These are phyloP conservation scores for Actinomucor elegans DNA, from an alignment of 371 early-diverging fungal genomes.

Conservation along the genomic window DNA sequence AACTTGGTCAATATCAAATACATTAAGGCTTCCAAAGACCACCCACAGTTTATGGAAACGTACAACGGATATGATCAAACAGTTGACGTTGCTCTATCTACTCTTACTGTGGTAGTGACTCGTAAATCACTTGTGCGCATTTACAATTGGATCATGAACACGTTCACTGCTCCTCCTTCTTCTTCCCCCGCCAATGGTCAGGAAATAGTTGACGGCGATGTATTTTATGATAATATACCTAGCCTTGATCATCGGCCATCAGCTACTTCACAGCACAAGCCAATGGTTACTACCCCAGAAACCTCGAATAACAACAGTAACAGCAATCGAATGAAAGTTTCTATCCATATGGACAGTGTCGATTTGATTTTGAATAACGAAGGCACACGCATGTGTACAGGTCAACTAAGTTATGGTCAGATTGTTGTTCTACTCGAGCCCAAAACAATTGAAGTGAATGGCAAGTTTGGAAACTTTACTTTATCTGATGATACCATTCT, in stretches of 20 bases:
- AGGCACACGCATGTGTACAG: slow-evolving; percentile 60
- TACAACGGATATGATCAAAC: slow-evolving; percentile 68
- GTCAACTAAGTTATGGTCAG: slow-evolving; percentile 59
- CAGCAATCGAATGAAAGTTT: slow-evolving; percentile 56
- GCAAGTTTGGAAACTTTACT: slow-evolving; percentile 72
- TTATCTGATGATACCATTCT: slow-evolving; percentile 57
- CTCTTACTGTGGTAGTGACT: slow-evolving; percentile 69
- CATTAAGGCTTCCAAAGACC: slow-evolving; percentile 51
- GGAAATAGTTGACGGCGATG: slow-evolving; percentile 1
- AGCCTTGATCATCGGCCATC: background rate
- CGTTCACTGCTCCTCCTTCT: slow-evolving; percentile 55
- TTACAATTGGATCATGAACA: slow-evolving; percentile 77
- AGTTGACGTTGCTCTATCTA: slow-evolving; percentile 70
- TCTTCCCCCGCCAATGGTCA: background rate
- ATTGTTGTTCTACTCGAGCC: slow-evolving; percentile 53
- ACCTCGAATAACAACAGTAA: background rate
- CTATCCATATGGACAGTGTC: slow-evolving; percentile 64
- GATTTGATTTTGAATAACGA: slow-evolving; percentile 67
- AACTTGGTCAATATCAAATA: slow-evolving; percentile 65
- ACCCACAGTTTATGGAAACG: slow-evolving; percentile 57
- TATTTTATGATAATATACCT: slow-evolving; percentile 3
- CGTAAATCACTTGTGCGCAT: slow-evolving; percentile 68
- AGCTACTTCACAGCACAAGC: background rate
- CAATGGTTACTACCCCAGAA: background rate
- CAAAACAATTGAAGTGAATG: slow-evolving; percentile 53